A percentile compares a stretch with the other conserved stretches of the same genome.
Evolutionary conservation across 306 rosid genomes (phyloP).

Genomic region (Sphenostylis stenocarpa): DNA sequence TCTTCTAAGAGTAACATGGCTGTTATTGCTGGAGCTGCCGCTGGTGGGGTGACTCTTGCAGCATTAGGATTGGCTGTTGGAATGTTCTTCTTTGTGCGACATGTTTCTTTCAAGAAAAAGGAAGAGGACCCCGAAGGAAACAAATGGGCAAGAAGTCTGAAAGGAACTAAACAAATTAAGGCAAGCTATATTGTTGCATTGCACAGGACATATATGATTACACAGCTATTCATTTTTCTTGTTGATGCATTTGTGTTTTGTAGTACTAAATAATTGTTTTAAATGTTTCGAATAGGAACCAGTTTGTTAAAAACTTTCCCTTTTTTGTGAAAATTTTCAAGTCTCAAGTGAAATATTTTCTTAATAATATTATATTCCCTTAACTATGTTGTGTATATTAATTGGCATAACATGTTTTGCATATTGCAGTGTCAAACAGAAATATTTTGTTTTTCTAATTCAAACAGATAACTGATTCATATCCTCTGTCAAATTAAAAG

Average conservation of each 20-base stretch:
- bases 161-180: constrained; percentile 78
- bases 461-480: background rate
- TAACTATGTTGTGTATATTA: background rate
- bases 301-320: background rate
- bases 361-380: background rate
- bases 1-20: constrained; percentile 46
- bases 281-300: background rate
- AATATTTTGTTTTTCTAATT: constrained; percentile 2
- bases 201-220: background rate
- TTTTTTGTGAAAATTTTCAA: background rate
- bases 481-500: background rate
- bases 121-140: constrained; percentile 92
- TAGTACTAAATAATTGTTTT: background rate
- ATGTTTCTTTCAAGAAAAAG: constrained; percentile 57
- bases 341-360: constrained; percentile 9
- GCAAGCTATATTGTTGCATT: constrained; percentile 43
- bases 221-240: constrained; percentile 16
- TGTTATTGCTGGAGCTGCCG: constrained; percentile 76
- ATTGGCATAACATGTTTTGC: background rate
- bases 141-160: constrained; percentile 88
- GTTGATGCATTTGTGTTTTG: constrained; percentile 12
- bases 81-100: constrained; percentile 67
- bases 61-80: constrained; percentile 51
- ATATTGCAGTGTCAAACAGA: background rate
- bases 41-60: constrained; percentile 62